A percentile compares a stretch with the other conserved stretches of the same genome.
phyloP scores from a whole-genome alignment of 768 basidiomycete genomes.

The Lactifluus piperatus region DNA sequence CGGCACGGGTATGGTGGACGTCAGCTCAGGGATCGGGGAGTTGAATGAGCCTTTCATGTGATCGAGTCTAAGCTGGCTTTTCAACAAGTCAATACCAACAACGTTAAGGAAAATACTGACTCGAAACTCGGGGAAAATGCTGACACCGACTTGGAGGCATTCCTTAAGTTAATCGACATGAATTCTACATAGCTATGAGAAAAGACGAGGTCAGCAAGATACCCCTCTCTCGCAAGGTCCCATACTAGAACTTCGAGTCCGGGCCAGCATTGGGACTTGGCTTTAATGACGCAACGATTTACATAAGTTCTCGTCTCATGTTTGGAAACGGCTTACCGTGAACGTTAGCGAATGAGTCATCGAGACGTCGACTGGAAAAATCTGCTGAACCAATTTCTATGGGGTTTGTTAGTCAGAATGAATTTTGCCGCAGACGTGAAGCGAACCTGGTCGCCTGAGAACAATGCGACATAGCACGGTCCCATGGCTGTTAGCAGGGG shows the following conservation, averaged over 20 bases:
- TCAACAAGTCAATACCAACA: neutral
- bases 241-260: constrained; percentile 48
- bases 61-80: constrained; percentile 33
- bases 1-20: constrained; percentile 35
- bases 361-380: constrained; percentile 48
- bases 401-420: neutral
- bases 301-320: neutral
- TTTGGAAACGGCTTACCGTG: constrained; percentile 34
- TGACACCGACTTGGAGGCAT: constrained; percentile 29
- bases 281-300: constrained; percentile 26
- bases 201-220: neutral
- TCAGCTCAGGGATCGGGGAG: constrained; percentile 41
- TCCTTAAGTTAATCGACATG: constrained; percentile 22
- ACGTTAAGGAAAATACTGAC: constrained; percentile 29
- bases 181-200: constrained; percentile 53
- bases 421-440: neutral
- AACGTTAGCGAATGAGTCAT: constrained; percentile 40
- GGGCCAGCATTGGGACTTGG: constrained; percentile 49
- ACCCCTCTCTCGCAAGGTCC: neutral
- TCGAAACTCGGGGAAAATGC: constrained; percentile 49
- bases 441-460: constrained; percentile 40
- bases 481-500: constrained; percentile 48
- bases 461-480: constrained; percentile 45
- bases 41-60: constrained; percentile 54
- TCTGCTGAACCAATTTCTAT: constrained; percentile 50